phyloP scores from a whole-genome alignment of 2,329 filamentous ascomycete genomes.

The Diaporthe vexans region DNA sequence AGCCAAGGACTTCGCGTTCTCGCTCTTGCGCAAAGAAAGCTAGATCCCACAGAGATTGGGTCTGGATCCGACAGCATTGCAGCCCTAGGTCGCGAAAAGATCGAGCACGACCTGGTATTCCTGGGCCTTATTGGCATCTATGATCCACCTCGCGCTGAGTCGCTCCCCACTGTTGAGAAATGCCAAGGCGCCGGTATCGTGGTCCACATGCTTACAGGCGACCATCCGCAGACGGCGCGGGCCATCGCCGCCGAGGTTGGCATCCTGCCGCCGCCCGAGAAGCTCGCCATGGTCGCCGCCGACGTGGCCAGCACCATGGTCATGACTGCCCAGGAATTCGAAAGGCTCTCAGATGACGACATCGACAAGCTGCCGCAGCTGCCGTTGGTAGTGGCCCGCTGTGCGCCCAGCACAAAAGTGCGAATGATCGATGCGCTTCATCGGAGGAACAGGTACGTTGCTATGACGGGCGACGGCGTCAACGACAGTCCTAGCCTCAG shows the following conservation, averaged over 20 bases:
- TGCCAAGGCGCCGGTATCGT: constrained; percentile 70
- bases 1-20: constrained; percentile 74
- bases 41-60: too few species aligned
- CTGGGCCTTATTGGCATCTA: constrained; percentile 77
- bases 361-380: constrained; percentile 74
- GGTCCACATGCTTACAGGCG: constrained; percentile 75
- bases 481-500: constrained; percentile 77
- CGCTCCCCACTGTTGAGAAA: constrained; percentile 66
- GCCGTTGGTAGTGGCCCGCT: constrained; percentile 78
- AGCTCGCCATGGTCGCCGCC: constrained; percentile 47
- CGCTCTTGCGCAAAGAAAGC: constrained; percentile 63
- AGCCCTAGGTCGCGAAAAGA: neutral
- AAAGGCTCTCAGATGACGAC: constrained; percentile 71
- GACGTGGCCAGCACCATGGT: constrained; percentile 66
- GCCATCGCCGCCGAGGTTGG: constrained; percentile 66
- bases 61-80: too few species aligned
- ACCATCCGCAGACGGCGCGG: constrained; percentile 70
- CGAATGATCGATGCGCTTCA: constrained; percentile 81
- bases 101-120: constrained; percentile 74
- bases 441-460: constrained; percentile 72
- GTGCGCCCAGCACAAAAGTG: constrained; percentile 78
- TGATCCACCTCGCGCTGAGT: constrained; percentile 77
- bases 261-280: neutral
- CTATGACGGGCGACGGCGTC: constrained; percentile 77
- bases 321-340: constrained; percentile 71